phyloP scores from a whole-genome alignment of 2,329 filamentous ascomycete species.

The Ceratocystis harringtonii region DNA sequence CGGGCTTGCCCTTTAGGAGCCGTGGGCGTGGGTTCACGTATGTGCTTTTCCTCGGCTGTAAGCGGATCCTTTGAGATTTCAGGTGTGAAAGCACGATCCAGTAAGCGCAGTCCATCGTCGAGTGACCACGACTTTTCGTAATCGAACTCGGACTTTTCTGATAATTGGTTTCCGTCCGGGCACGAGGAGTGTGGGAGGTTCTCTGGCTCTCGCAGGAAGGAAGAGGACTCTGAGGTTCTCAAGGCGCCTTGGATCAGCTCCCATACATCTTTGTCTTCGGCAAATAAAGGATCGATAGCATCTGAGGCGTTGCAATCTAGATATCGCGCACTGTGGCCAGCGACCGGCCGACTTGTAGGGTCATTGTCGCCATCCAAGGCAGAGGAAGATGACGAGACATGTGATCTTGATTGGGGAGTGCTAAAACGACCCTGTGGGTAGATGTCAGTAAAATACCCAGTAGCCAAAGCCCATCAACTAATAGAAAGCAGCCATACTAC shows the following conservation, averaged over 20 bases:
- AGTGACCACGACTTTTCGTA: constrained; percentile 13
- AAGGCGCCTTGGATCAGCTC: constrained; percentile 2
- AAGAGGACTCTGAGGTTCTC: neutral
- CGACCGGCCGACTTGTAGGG: neutral
- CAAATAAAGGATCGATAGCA: constrained; percentile 5
- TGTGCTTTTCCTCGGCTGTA: constrained; percentile 6
- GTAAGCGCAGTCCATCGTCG: constrained; percentile 5
- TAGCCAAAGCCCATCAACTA: neutral
- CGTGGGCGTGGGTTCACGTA: neutral
- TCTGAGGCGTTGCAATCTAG: neutral
- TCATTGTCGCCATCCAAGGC: neutral
- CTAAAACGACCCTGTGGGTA: neutral
- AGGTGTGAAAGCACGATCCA: neutral
- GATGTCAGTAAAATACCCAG: neutral
- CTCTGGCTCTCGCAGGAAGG: neutral
- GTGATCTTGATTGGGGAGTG: neutral
- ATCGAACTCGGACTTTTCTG: neutral
- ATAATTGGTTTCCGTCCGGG: too few species aligned
- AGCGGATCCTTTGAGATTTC: constrained; percentile 1
- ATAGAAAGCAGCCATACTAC: too few species aligned
- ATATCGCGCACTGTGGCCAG: neutral
- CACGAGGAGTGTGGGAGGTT: neutral
- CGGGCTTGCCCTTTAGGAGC: neutral
- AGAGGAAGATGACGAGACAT: neutral
- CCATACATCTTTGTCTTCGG: constrained; percentile 5